Base-by-base conservation (phyloP, 345 rosid species). In the Rhodamnia rubescens region DNA sequence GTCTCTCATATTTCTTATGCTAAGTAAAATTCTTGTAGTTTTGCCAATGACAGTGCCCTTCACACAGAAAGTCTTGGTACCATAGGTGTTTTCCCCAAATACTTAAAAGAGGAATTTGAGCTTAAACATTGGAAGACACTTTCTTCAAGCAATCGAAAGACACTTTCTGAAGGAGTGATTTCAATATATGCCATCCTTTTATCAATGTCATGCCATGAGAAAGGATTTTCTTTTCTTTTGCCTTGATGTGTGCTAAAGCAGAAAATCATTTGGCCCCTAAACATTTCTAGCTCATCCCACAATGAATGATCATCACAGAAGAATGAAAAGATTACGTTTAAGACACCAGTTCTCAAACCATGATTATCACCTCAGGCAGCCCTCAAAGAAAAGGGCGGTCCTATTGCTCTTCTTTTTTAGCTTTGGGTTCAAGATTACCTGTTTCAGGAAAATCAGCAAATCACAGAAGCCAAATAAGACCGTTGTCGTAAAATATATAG, bases 381-480 rank as follows among this genome's bases (percentile, higher is more conserved):
- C 98, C 91, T 95, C 97, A 58, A 95, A 95, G 89, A 92, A 97
- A 7, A 92, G 87, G 50, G 98, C 98, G 29, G 93, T 94, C 89
- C 88, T 92, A 87, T 93, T 80, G 89, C 95, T 88, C 74, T 85
- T 94, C 93, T 89, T 90, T 74, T 85, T 90, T 40, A 95, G 93
- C 91, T 88, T 93, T 26, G 98, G 99, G 90, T 97, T 97, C 92
- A 97, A 61, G 86, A 97, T 92, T 86, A 95, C 98, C 99, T 95
- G 94, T 85, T 90, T 85, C 92, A 89, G 54, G 81, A 56, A 78
- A 90, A 83, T 91, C 85, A 78, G 87, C 78, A 85, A 80, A 87
- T 83, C 54, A 82, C 50, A 14, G 69, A 80, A 78, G 84, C 64
- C 83, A 87, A 32, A 47, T 52, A 55, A 83, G 83, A 83, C 32